Evolutionary conservation across 2,329 filamentous ascomycete species (phyloP), one percentile per base, ranked within the genome.

Genomic region (Penicillium sp.): DNA sequence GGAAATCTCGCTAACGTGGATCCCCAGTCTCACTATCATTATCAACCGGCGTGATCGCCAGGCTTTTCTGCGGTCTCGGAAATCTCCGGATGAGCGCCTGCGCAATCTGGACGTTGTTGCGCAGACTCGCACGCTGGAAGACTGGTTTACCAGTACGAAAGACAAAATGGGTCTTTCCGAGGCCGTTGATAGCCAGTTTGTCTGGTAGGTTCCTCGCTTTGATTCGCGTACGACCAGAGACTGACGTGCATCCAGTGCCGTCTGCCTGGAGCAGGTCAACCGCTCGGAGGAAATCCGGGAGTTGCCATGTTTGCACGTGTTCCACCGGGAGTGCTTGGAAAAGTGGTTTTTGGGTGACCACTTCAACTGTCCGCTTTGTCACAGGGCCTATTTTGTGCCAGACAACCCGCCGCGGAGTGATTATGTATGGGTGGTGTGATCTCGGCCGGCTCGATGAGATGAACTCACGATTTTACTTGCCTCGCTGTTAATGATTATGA

Each of bases 321-420:
- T 73, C 47, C 70, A 73, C 49, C 64, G 66, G 22, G 69, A 72
- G 46, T 73, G 70, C 46, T 54, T 73, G 22, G 70, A 73, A 36
- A 71, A 68, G 51, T 73, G 70, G 70, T 73, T 69, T 47, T 56
- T 73, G 35, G 63, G 69, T 11, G 65, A 70, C 55, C 70, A 73
- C 42, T 72, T 64, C 48, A 69, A 70, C 40, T 73, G 70, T 41
- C 70, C 70, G 16, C 58, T 73, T 25, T 73, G 70, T 42, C 69
- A 73, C 36, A 56, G 65, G 6, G 64, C 66, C 2, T 73, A 72
- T 61, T 73, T 63, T 53, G 56, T 63, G 33, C 57, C 66, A 42
- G 66, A 70, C 39, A 51, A 60, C 28, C 61, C 63, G 41, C 62
- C 62, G 7, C 62, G 56, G 27, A 64, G 60, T 25, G 68, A 71